Evolutionary conservation across 116 monocot genomes (phyloP).

Genomic region (Zostera marina): DNA sequence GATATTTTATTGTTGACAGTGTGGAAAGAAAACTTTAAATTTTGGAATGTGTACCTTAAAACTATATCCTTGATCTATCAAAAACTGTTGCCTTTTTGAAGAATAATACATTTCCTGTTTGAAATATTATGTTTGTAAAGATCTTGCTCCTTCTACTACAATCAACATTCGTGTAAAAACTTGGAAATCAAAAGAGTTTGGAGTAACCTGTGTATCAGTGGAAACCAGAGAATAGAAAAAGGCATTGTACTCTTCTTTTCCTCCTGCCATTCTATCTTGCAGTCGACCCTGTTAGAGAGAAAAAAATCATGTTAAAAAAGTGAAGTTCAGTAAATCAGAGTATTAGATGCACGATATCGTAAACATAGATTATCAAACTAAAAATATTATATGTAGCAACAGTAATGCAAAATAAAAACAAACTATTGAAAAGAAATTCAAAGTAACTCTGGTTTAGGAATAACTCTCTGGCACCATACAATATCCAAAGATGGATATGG

Average conservation of each 20-base stretch:
- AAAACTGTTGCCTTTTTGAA: slow-evolving; percentile 93
- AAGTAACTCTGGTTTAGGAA: no score
- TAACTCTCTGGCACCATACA: no score
- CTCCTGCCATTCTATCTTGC: slow-evolving; percentile 98
- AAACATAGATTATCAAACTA: no score
- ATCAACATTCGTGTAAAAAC: not conserved
- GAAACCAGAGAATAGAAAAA: slow-evolving; percentile 98
- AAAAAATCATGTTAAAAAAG: not conserved
- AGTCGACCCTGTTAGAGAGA: slow-evolving; percentile 42
- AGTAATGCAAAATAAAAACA: no score
- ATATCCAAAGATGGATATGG: no score
- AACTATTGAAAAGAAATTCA: no score
- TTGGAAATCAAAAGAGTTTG: not conserved
- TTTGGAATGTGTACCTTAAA: slow-evolving; percentile 49
- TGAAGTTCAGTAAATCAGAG: not conserved
- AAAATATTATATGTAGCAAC: no score
- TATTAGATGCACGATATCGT: no score
- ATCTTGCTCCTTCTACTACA: slow-evolving; percentile 3
- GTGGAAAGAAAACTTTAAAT: not conserved
- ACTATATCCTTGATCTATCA: slow-evolving; percentile 94
- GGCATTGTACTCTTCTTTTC: slow-evolving; percentile 99
- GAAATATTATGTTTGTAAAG: not conserved
- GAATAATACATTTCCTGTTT: slow-evolving; percentile 96
- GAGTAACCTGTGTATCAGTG: slow-evolving; percentile 82
- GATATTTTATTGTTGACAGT: not conserved